These are phyloP conservation scores for Cladorrhinum sp. DNA, from an alignment of 2,329 filamentous ascomycete species.

Conservation along the genomic window DNA sequence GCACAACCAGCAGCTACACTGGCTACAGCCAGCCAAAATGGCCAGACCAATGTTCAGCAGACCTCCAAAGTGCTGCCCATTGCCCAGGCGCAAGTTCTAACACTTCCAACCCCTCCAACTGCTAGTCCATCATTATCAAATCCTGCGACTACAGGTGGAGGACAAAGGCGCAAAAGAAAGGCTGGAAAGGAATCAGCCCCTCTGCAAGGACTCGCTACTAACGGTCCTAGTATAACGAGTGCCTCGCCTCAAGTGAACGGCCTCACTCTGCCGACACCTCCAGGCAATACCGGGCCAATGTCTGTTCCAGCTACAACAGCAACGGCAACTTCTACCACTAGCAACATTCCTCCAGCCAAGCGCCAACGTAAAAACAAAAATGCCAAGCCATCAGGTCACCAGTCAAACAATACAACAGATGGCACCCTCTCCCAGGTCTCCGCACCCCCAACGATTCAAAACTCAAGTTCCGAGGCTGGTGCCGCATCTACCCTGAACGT, in stretches of 20 bases:
- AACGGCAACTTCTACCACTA: conserved; percentile 11
- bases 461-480: not conserved
- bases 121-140: conserved; percentile 15
- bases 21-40: not conserved
- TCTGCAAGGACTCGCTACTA: not conserved
- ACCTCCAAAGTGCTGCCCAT: not conserved
- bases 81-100: conserved; percentile 11
- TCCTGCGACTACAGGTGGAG: conserved; percentile 5
- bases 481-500: not conserved
- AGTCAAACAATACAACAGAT: conserved; percentile 13
- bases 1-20: not conserved
- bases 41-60: not conserved
- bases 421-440: not conserved
- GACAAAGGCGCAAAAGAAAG: conserved; percentile 35
- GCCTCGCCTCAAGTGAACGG: conserved; percentile 14
- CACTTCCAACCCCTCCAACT: conserved; percentile 10
- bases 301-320: not conserved
- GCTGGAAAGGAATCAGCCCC: conserved; percentile 19
- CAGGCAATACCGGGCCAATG: conserved; percentile 2
- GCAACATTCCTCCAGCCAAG: conserved; percentile 34
- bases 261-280: conserved; percentile 9
- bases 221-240: not conserved
- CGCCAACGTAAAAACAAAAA: conserved; percentile 38
- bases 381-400: conserved; percentile 25
- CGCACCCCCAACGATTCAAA: not conserved